These are phyloP conservation scores for Trichoderma arundinaceum DNA, from an alignment of 2,329 filamentous ascomycete species.

Conservation along the genomic window DNA sequence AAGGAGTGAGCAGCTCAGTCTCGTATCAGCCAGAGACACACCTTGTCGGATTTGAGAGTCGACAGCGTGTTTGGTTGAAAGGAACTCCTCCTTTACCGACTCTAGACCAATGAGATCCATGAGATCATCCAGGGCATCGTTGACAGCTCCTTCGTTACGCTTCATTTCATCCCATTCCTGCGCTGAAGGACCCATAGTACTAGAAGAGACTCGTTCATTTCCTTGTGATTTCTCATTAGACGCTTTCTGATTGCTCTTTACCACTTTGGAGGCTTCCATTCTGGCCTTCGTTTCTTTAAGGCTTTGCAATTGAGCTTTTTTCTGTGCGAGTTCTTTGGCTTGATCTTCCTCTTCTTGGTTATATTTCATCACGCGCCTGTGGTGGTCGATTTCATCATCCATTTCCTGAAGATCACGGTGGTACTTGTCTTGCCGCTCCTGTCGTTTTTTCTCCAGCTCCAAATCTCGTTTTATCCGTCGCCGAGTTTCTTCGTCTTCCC, in stretches of 20 bases:
- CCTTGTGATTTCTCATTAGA: not conserved
- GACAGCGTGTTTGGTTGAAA: constrained; percentile 66
- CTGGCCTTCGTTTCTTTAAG: constrained; percentile 44
- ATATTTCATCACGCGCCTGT: constrained; percentile 52
- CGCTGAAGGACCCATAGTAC: constrained; percentile 41
- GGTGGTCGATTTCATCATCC: constrained; percentile 60
- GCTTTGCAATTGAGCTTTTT: constrained; percentile 52
- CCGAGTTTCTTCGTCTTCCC: constrained; percentile 54
- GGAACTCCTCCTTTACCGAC: constrained; percentile 67
- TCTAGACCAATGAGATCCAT: constrained; percentile 77
- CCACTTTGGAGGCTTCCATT: constrained; percentile 25
- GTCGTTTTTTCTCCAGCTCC: constrained; percentile 56
- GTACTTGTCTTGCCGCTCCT: constrained; percentile 53
- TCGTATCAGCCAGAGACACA: constrained; percentile 59
- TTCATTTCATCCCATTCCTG: constrained; percentile 70
- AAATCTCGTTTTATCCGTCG: constrained; percentile 53
- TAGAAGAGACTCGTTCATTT: not conserved
- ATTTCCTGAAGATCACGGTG: constrained; percentile 52
- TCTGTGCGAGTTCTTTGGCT: constrained; percentile 51
- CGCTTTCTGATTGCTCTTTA: constrained; percentile 29
- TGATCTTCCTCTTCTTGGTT: constrained; percentile 52
- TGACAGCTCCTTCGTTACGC: constrained; percentile 54
- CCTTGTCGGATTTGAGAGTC: constrained; percentile 65
- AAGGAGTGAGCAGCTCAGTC: constrained; percentile 67
- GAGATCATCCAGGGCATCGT: constrained; percentile 62